A percentile compares a stretch with the other conserved stretches of the same genome.
Evolutionary conservation across 2,329 filamentous ascomycete species (phyloP).

Genomic region (Penicillium concentricum): DNA sequence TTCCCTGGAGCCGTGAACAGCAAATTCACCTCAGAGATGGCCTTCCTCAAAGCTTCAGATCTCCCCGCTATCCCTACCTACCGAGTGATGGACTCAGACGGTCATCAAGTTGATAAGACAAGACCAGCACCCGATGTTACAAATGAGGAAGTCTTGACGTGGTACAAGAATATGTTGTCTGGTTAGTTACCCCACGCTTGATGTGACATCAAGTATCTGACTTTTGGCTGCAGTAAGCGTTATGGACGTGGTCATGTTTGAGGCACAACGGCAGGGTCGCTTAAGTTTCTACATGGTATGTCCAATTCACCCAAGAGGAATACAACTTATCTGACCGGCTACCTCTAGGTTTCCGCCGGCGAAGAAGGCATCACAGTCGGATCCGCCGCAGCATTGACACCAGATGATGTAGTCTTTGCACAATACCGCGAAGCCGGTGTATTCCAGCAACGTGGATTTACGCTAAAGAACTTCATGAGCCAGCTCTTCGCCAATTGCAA

Average conservation of each 20-base stretch:
- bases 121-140: constrained; percentile 62
- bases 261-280: constrained; percentile 91
- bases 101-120: constrained; percentile 74
- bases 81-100: constrained; percentile 86
- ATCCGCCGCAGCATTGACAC: constrained; percentile 77
- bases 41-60: constrained; percentile 72
- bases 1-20: constrained; percentile 97
- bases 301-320: not conserved
- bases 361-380: constrained; percentile 94
- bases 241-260: constrained; percentile 98
- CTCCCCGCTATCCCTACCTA: constrained; percentile 83
- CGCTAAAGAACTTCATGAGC: constrained; percentile 85
- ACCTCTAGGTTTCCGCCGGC: constrained; percentile 67
- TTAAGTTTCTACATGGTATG: constrained; percentile 93
- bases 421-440: constrained; percentile 95
- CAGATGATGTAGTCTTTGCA: constrained; percentile 85
- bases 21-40: constrained; percentile 78
- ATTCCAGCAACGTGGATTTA: constrained; percentile 85
- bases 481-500: constrained; percentile 87
- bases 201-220: constrained; percentile 10
- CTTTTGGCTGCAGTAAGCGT: constrained; percentile 59
- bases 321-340: not conserved
- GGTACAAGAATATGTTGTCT: constrained; percentile 65
- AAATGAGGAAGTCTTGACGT: constrained; percentile 58
- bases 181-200: constrained; percentile 34